Evolutionary conservation across 306 rosid species (phyloP).

Genomic region (Pyrus communis): DNA sequence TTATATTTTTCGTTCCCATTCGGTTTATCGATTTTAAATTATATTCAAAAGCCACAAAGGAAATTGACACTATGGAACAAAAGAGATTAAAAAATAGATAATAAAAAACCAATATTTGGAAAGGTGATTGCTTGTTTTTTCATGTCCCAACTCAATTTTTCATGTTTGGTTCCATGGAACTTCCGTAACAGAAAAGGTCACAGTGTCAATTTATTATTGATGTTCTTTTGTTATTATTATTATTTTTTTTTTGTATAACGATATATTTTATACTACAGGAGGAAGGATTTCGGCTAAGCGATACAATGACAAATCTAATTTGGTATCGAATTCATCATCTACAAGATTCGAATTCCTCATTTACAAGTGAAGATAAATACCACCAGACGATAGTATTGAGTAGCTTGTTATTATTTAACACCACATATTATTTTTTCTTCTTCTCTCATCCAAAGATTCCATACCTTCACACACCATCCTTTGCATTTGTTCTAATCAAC

Average conservation of each 20-base stretch:
- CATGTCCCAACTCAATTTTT: neutral
- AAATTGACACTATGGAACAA: neutral
- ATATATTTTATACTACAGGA: too few species aligned
- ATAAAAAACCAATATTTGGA: neutral
- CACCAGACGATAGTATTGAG: accelerated
- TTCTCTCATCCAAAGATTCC: slow-evolving; percentile 21
- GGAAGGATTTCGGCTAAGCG: too few species aligned
- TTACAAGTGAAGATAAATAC: too few species aligned
- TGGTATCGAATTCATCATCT: too few species aligned
- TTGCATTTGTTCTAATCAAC: slow-evolving; percentile 25
- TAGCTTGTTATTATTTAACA: neutral
- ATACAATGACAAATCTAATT: too few species aligned
- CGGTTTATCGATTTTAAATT: neutral
- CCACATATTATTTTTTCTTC: neutral
- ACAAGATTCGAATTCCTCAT: accelerated
- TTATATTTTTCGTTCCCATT: neutral
- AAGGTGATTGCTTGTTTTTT: neutral
- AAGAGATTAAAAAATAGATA: neutral
- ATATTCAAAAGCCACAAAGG: neutral
- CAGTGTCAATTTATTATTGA: neutral
- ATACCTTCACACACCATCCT: slow-evolving; percentile 14
- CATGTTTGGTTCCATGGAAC: slow-evolving; percentile 6
- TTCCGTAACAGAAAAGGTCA: slow-evolving; percentile 16
- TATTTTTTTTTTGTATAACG: neutral
- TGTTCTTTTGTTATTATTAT: neutral